phyloP scores from a whole-genome alignment of 208 protist species.

The Leishmania mexicana region DNA sequence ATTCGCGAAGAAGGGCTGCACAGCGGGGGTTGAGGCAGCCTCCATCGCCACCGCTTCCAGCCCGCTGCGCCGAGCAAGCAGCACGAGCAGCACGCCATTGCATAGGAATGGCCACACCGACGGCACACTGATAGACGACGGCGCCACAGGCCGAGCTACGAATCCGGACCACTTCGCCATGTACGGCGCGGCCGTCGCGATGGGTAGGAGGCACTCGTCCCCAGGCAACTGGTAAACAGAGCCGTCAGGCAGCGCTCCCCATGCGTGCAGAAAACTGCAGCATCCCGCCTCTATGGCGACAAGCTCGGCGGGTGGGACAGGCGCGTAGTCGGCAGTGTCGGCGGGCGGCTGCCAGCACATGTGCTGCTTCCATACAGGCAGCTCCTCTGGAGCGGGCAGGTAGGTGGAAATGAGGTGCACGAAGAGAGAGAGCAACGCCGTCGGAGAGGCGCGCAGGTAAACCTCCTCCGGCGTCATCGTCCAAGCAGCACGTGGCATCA shows the following conservation, averaged over 20 bases:
- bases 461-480: slow-evolving; percentile 52
- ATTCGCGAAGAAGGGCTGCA: slow-evolving; percentile 39
- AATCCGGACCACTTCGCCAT: slow-evolving; percentile 36
- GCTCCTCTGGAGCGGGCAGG: slow-evolving; percentile 44
- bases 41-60: slow-evolving; percentile 3
- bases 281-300: slow-evolving; percentile 44
- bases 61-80: slow-evolving; percentile 39
- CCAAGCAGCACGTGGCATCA: slow-evolving; percentile 30
- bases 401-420: slow-evolving; percentile 51
- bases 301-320: slow-evolving; percentile 21
- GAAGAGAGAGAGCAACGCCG: slow-evolving; percentile 47
- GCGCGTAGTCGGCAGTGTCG: slow-evolving; percentile 9
- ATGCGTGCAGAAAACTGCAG: slow-evolving; percentile 52
- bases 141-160: slow-evolving; percentile 26
- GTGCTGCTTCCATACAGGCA: slow-evolving; percentile 23
- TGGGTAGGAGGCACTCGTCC: slow-evolving; percentile 60
- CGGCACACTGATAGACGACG: slow-evolving; percentile 56
- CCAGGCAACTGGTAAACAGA: slow-evolving; percentile 51
- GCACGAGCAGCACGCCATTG: slow-evolving; percentile 70
- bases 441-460: slow-evolving; percentile 31
- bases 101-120: slow-evolving; percentile 80
- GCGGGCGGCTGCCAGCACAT: slow-evolving; percentile 51
- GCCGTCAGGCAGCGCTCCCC: slow-evolving; percentile 58
- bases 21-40: neutral
- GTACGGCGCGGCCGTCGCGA: slow-evolving; percentile 53